Evolutionary conservation across 208 protist genomes (phyloP), one percentile per base, ranked within the genome.

Genomic region (Leishmania guyanensis): DNA sequence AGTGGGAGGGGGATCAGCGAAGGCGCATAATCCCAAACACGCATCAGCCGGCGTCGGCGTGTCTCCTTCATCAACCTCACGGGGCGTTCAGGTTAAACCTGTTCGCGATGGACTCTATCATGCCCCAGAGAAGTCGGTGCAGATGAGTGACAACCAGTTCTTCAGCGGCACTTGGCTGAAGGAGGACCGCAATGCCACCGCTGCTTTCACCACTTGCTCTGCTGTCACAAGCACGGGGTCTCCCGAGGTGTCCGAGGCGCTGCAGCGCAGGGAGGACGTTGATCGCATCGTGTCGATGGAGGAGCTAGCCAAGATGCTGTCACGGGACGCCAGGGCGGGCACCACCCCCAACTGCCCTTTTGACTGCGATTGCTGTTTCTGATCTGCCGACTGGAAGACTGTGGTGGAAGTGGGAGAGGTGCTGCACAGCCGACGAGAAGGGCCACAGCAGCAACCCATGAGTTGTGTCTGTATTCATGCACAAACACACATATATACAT

Each of bases 281-380:
- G 74, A 93, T 79, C 93, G 94, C 60, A 96, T 98, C 70, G 82
- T 98, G 3, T 91, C 85, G 8, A 84, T 95, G 60, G 85, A 88
- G 43, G 88, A 96, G 86, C 83, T 98, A n/a, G 81, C 88, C 39
- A 94, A 88, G 70, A 94, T 98, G 78, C 86, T 95, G 1, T 98
- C 94, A 0, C 83, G 84, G 29, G 95, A 90, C 69, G 79, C 93
- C 1, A 84, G 88, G 36, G 94, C 94, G 4, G 94, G 94, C 26
- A 94, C 93, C 22, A 98, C 94, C 33, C 88, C 93, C 8, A 96
- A 98, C 82, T 98, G 94, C 82, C 94, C 94, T 6, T 98, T 98
- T 82, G 94, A 96, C 87, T 98, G 94, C 66, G 93, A 98, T 73
- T 98, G 94, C 78, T 98, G 94, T 68, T 98, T 96, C 81, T 98